Conservation (phyloP, 1,284 basidiomycete species). For the Ganoderma leucocontextum region DNA sequence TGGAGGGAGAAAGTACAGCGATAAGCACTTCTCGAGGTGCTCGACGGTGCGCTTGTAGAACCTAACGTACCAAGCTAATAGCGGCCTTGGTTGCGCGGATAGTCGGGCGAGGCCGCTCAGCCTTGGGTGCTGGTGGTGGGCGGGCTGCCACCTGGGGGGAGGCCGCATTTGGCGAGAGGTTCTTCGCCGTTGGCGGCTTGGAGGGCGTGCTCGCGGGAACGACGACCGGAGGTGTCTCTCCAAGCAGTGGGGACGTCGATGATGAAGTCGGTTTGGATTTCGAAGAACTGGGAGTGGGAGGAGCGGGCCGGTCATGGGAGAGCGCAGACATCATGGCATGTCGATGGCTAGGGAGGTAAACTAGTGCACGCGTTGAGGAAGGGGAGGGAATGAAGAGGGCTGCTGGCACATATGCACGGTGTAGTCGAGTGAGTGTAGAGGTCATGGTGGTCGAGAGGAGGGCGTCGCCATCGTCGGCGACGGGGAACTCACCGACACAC, state of each 20-base stretch:
- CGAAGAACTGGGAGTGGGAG: slow-evolving; percentile 29
- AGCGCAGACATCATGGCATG: slow-evolving; percentile 70
- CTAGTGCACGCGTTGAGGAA: slow-evolving; percentile 30
- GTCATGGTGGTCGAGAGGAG: slow-evolving; percentile 26
- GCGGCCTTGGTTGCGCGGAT: slow-evolving; percentile 85
- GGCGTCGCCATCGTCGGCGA: slow-evolving; percentile 16
- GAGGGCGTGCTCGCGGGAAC: slow-evolving; percentile 40
- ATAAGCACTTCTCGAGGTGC: no score
- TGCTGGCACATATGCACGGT: slow-evolving; percentile 27
- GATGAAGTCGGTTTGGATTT: slow-evolving; percentile 37
- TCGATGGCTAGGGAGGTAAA: slow-evolving; percentile 43
- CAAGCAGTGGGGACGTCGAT: slow-evolving; percentile 41
- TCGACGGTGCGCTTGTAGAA: neutral
- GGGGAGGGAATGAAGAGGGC: slow-evolving; percentile 20
- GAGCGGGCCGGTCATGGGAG: slow-evolving; percentile 41
- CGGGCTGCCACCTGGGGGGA: slow-evolving; percentile 76
- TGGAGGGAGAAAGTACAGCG: neutral
- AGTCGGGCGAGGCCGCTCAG: slow-evolving; percentile 68
- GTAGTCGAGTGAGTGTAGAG: slow-evolving; percentile 32
- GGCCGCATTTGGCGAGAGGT: slow-evolving; percentile 64
- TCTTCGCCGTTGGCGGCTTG: slow-evolving; percentile 44
- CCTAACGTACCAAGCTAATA: slow-evolving; percentile 77
- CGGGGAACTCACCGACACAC: neutral
- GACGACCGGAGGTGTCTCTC: slow-evolving; percentile 62
- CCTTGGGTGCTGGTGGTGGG: slow-evolving; percentile 74